Evolutionary conservation across 805 yeast genomes (phyloP), one percentile per base, ranked within the genome.

Genomic region (Wickerhamomyces bovis): DNA sequence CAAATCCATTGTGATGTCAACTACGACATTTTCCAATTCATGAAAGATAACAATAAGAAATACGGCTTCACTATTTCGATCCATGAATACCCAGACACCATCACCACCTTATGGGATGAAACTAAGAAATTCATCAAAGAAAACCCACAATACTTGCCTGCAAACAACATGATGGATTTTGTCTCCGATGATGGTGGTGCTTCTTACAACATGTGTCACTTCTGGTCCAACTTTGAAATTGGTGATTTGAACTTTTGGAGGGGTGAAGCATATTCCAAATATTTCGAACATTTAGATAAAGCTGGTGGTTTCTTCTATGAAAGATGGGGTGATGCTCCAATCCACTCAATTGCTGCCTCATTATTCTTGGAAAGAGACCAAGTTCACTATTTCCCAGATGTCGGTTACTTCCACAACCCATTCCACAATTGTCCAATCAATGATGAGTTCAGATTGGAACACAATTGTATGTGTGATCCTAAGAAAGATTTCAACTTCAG

Each of bases 271-370:
- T 85, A 84, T 63, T 66, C 72, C 31, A 69, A 72, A 5, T 85
- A 77, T 66, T 85, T 85, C 60, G 72, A 83, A 16, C 69, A 66
- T 61, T 69, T 86, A 45, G 95, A 86, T 62, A 54, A 68, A 48
- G 63, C 77, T 2, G 95, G 95, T 53, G 95, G 95, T 1, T 86
- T 86, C 66, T 86, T 78, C 65, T 85, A 85, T 62, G 94, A 87
- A 68, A 73, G 96, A 55, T 88, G 96, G 95, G 96, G 96, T 40
- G 96, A 88, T 66, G 96, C 96, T 2, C 95, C 95, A 12, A 78
- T 87, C 11, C 95, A 86, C 66, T 79, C 95, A 1, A 76, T 87
- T 45, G 94, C 86, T 21, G 85, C 83, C 9, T 64, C 89, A 1
- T 62, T 84, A 43, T 76, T 85, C 60, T 63, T 82, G 43, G 76